phyloP scores from a whole-genome alignment of 192 early-diverging fungal genomes.

The Podila verticillata region DNA sequence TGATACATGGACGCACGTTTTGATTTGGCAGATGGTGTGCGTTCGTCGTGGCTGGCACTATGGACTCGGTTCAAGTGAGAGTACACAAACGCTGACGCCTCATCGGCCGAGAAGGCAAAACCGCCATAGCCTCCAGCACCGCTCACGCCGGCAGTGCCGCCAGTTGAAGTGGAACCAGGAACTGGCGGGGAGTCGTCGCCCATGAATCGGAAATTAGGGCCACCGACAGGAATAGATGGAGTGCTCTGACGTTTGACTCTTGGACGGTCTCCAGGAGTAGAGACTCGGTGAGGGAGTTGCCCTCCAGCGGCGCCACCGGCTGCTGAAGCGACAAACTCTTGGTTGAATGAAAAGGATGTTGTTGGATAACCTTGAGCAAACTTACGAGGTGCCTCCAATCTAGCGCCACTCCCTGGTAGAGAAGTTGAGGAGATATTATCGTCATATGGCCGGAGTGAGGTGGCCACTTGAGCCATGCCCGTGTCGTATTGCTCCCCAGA shows the following conservation, averaged over 20 bases:
- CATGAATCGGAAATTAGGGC: conserved; percentile 48
- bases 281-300: not conserved
- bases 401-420: not conserved
- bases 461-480: conserved; percentile 8
- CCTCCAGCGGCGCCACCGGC: conserved; percentile 9
- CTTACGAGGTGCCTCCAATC: conserved; percentile 22
- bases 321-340: conserved; percentile 25
- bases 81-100: conserved; percentile 49
- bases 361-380: conserved; percentile 51
- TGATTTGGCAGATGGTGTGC: conserved; percentile 9
- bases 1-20: conserved; percentile 33
- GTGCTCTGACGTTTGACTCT: conserved; percentile 44
- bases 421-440: conserved; percentile 5
- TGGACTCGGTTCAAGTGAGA: conserved; percentile 42
- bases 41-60: conserved; percentile 39
- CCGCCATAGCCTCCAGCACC: conserved; percentile 24
- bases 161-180: conserved; percentile 11
- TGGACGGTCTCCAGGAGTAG: conserved; percentile 9
- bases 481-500: not conserved
- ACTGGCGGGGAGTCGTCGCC: conserved; percentile 19
- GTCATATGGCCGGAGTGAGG: conserved; percentile 5
- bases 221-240: conserved; percentile 42
- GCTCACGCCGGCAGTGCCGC: not conserved
- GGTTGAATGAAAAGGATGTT: conserved; percentile 49
- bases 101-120: conserved; percentile 48